Evolutionary conservation across 1,139 yeast genomes (phyloP).

Genomic region (Blastobotrys apis): DNA sequence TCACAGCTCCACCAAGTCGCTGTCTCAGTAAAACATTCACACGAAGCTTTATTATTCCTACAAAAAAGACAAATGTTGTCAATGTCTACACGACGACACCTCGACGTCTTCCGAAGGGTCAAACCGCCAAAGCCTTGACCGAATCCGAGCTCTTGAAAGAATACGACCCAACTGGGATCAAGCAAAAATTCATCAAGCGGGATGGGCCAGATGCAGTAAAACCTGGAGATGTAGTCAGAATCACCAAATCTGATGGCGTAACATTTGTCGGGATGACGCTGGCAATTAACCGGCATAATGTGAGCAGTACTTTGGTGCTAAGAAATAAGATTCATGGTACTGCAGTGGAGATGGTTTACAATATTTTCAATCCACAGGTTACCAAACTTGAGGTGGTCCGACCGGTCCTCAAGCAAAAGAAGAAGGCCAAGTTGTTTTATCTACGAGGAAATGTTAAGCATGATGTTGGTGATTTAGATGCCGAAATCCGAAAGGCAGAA

Average conservation of each 20-base stretch:
- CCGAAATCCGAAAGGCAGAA: constrained; percentile 31
- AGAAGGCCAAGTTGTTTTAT: constrained; percentile 79
- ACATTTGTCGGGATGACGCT: constrained; percentile 73
- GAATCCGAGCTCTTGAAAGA: constrained; percentile 48
- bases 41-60: constrained; percentile 16
- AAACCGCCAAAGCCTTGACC: constrained; percentile 45
- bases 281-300: constrained; percentile 65
- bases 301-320: constrained; percentile 67
- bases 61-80: constrained; percentile 28
- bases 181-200: constrained; percentile 57
- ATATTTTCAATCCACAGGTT: constrained; percentile 72
- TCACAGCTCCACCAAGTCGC: too few relatives aligned
- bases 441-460: constrained; percentile 69
- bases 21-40: too few relatives aligned
- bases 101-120: constrained; percentile 41
- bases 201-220: constrained; percentile 50
- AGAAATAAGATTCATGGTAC: constrained; percentile 75
- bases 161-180: constrained; percentile 71
- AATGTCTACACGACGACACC: constrained; percentile 34
- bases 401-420: constrained; percentile 65
- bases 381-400: constrained; percentile 69
- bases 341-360: constrained; percentile 78
- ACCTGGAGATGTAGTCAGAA: constrained; percentile 79
- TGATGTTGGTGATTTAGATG: constrained; percentile 77
- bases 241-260: constrained; percentile 65